Evolutionary conservation across 768 basidiomycete genomes (phyloP).

Genomic region (Trametes coccinea): DNA sequence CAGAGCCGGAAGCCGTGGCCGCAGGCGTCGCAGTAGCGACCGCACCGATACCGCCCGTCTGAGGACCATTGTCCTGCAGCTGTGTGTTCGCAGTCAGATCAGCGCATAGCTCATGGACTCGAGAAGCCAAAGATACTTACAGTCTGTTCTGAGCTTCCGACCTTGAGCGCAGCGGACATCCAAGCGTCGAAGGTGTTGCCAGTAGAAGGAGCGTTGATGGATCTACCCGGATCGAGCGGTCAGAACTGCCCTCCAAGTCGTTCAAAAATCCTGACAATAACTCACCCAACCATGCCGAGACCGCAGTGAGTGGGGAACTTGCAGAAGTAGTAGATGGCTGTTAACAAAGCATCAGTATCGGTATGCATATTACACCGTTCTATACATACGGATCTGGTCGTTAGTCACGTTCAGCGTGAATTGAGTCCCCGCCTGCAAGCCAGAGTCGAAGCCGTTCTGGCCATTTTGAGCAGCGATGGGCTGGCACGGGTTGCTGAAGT

Average conservation of each 20-base stretch:
- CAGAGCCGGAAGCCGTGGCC: background rate
- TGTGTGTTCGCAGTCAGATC: conserved; percentile 23
- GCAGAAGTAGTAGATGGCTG: conserved; percentile 62
- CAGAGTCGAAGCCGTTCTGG: conserved; percentile 51
- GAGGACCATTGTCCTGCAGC: conserved; percentile 41
- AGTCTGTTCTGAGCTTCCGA: conserved; percentile 36
- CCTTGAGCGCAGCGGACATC: conserved; percentile 40
- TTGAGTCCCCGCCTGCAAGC: conserved; percentile 39
- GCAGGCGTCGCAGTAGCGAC: conserved; percentile 33
- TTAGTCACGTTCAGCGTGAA: conserved; percentile 53
- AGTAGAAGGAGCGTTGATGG: conserved; percentile 49
- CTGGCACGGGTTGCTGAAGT: conserved; percentile 33
- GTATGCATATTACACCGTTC: background rate
- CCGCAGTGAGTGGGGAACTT: conserved; percentile 49
- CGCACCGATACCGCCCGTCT: conserved; percentile 44
- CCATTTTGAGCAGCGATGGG: conserved; percentile 43
- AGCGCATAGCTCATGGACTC: background rate
- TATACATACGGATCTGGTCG: conserved; percentile 44
- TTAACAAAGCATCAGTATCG: background rate
- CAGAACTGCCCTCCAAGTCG: background rate
- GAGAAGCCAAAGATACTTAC: conserved; percentile 30
- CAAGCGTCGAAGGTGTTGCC: conserved; percentile 47
- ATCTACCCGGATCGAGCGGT: conserved; percentile 15
- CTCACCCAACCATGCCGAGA: conserved; percentile 51
- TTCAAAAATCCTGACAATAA: background rate